A percentile compares a stretch with the other conserved stretches of the same genome.
Conservation (phyloP, 192 early-diverging fungal species). For the Gryganskiella cystojenkinii region DNA sequence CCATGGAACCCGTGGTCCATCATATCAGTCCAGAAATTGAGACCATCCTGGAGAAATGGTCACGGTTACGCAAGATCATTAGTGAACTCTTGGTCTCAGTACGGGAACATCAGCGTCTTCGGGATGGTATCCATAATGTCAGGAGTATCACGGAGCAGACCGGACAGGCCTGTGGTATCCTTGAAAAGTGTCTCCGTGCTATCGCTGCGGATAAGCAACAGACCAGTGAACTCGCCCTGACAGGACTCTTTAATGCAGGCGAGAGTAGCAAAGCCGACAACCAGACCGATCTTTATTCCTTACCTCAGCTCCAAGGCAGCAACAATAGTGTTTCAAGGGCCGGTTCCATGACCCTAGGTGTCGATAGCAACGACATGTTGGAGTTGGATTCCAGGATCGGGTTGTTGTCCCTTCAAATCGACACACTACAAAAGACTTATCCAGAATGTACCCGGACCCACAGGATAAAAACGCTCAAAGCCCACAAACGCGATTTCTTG, state of each 20-base stretch:
- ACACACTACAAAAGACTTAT: constrained; percentile 31
- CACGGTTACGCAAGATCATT: constrained; percentile 22
- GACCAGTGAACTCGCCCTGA: constrained; percentile 9
- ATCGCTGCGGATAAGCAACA: constrained; percentile 26
- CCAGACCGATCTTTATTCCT: background rate
- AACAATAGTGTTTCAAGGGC: constrained; percentile 1
- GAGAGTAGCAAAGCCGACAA: background rate
- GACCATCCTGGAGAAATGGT: constrained; percentile 22
- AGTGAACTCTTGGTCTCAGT: constrained; percentile 22
- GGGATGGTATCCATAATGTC: constrained; percentile 43
- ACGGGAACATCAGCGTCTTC: constrained; percentile 44
- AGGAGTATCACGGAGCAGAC: constrained; percentile 35
- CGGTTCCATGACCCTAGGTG: background rate
- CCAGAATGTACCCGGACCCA: constrained; percentile 32
- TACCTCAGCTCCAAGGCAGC: constrained; percentile 9
- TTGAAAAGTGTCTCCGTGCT: constrained; percentile 31
- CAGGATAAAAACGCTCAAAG: background rate
- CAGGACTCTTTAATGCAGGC: background rate
- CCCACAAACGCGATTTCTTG: constrained; percentile 1
- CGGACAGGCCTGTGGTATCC: constrained; percentile 11
- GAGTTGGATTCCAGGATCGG: constrained; percentile 44
- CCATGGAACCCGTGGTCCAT: constrained; percentile 2
- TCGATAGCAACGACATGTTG: constrained; percentile 51
- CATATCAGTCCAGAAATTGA: constrained; percentile 26
- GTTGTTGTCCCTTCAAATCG: constrained; percentile 30